Base-by-base conservation (phyloP, 768 basidiomycete genomes). In the Chalciporus pseudorubinellus region DNA sequence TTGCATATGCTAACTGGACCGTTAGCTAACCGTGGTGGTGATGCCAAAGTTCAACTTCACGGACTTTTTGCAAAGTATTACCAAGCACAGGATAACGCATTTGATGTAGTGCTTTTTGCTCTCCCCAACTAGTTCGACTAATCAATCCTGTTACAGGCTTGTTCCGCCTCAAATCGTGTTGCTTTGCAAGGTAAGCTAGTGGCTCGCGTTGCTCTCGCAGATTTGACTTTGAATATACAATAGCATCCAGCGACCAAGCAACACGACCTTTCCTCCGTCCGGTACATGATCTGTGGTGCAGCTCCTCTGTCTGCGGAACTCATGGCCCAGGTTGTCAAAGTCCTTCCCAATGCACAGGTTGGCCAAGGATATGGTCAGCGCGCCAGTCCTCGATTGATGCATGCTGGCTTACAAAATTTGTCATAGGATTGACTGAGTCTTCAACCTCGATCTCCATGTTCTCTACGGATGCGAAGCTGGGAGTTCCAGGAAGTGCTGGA, bases 81-180 rank as follows among this genome's bases (percentile, higher is more conserved):
- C 75, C 26, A 75, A 74, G 18, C 76, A 87, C 66, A 74, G 70
- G 33, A 81, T 87, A 52, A 76, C 72, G 4, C 78, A 85, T 54
- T 61, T 85, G 47, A 75, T 74, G 82, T 84, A 59, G 52, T 62
- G 6, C n/a, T 38, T 33, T 20, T 22, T 12, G 19, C 34, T 34
- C 18, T 24, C 40, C 26, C 5, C 22, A 13, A 31, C 7, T 19
- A n/a, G 11, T 21, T 38, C 19, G 2, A 22, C 13, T 54, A 21
- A 52, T 39, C 2, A 31, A 46, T 43, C 5, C 7, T 36, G 14
- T 52, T 40, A 16, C 45, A 85, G 83, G 51, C 64, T 86, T 19
- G 84, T 86, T 29, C 85, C 85, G 16, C 85, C 85, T 16, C 82
- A 85, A 50, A 74, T 83, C 6, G 78, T 87, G 10, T 69, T 85